Evolutionary conservation across 352 stramenopile genomes (phyloP).

Genomic region (Salisapilia sapeloensis): DNA sequence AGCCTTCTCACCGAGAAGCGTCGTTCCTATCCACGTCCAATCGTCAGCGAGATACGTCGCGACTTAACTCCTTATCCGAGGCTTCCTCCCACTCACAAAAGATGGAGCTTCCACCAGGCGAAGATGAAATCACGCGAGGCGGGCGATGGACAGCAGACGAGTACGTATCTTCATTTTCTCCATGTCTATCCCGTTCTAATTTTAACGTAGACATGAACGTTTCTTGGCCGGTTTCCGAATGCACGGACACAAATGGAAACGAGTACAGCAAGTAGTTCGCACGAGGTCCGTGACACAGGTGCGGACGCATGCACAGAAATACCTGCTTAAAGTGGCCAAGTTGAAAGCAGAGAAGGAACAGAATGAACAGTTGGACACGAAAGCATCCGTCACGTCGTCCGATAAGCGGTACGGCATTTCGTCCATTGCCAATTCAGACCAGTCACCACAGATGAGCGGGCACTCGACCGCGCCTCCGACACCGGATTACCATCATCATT

Average conservation of each 20-base stretch:
- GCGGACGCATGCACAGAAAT: conserved; percentile 78
- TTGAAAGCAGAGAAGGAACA: conserved; percentile 71
- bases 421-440: conserved; percentile 1
- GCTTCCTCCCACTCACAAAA: conserved; percentile 12
- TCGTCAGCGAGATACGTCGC: not conserved
- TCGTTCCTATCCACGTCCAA: conserved; percentile 15
- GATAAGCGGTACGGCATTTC: not conserved
- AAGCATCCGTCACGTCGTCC: not conserved
- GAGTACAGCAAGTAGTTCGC: conserved; percentile 76
- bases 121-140: conserved; percentile 27
- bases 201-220: too few relatives aligned
- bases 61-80: not conserved
- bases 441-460: not conserved
- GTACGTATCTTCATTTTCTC: too few relatives aligned
- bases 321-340: conserved; percentile 82
- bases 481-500: conserved; percentile 1
- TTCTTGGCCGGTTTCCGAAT: conserved; percentile 76
- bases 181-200: too few relatives aligned
- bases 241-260: conserved; percentile 83
- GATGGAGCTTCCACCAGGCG: conserved; percentile 34
- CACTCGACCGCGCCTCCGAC: conserved; percentile 3
- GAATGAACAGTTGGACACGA: not conserved
- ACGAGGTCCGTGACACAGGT: conserved; percentile 81
- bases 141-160: conserved; percentile 75
- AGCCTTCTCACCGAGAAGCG: conserved; percentile 10